Evolutionary conservation across 306 rosid species (phyloP).

Genomic region (Lotus japonicus): DNA sequence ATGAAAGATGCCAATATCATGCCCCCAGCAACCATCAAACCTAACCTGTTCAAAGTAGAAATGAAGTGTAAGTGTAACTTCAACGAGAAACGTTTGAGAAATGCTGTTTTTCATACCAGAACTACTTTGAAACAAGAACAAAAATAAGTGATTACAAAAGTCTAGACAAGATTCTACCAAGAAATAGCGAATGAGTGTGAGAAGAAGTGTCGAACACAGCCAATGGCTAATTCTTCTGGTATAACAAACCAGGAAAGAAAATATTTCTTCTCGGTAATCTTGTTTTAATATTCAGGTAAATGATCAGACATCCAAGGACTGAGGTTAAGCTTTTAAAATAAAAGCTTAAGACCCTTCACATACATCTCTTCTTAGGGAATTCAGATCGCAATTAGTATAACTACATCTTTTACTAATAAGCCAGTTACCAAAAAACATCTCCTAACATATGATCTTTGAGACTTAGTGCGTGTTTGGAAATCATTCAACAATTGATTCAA

Average conservation of each 20-base stretch:
- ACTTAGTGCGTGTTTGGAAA: not conserved
- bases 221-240: too few relatives aligned
- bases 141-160: not conserved
- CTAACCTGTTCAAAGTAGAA: constrained; percentile 54
- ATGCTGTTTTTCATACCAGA: not conserved
- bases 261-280: not conserved
- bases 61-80: not conserved
- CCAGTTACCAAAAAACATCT: not conserved
- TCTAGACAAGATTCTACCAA: too few relatives aligned
- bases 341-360: not conserved
- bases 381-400: not conserved
- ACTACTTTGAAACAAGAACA: not conserved
- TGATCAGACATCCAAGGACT: not conserved
- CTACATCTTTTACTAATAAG: not conserved
- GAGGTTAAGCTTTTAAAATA: not conserved
- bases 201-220: too few relatives aligned
- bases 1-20: constrained; percentile 81
- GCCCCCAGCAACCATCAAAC: constrained; percentile 85
- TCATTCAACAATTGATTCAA: too few relatives aligned
- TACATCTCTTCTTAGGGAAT: not conserved
- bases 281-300: not conserved
- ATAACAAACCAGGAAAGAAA: not conserved
- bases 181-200: too few relatives aligned
- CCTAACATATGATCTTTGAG: not conserved
- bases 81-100: not conserved